A percentile compares a stretch with the other conserved stretches of the same genome.
These are phyloP conservation scores for Prosopis cineraria DNA, from an alignment of 306 rosid genomes.

Conservation along the genomic window DNA sequence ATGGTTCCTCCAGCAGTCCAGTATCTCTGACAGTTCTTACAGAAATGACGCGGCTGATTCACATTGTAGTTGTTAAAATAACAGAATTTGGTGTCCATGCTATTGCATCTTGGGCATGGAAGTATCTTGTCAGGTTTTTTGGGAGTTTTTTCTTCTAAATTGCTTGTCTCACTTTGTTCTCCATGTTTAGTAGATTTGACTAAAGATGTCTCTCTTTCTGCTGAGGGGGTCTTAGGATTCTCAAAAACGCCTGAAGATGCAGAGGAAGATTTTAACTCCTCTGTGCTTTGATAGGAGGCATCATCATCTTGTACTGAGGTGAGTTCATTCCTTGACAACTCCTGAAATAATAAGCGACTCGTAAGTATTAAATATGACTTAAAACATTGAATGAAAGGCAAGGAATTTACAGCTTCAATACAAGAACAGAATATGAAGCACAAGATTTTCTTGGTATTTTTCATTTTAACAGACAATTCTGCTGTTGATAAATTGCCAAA, in stretches of 20 bases:
- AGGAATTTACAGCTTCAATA: slow-evolving; percentile 6
- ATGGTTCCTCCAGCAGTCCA: slow-evolving; percentile 99
- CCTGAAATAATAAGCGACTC: slow-evolving; percentile 51
- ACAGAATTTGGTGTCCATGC: slow-evolving; percentile 95
- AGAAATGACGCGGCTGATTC: slow-evolving; percentile 95
- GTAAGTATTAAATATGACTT: slow-evolving; percentile 26
- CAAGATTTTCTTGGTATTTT: not conserved
- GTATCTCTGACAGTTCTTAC: slow-evolving; percentile 94
- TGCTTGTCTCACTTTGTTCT: slow-evolving; percentile 63
- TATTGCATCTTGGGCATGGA: slow-evolving; percentile 89
- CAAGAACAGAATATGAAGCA: not conserved
- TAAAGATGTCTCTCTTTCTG: slow-evolving; percentile 59
- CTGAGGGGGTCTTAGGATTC: slow-evolving; percentile 60
- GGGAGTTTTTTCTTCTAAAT: slow-evolving; percentile 56
- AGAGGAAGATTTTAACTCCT: slow-evolving; percentile 50
- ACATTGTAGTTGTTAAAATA: slow-evolving; percentile 94
- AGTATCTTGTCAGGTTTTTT: slow-evolving; percentile 87
- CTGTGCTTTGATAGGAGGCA: slow-evolving; percentile 43
- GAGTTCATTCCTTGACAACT: slow-evolving; percentile 49
- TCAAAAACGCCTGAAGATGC: slow-evolving; percentile 53
- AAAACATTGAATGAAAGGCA: slow-evolving; percentile 10
- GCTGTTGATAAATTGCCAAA: not conserved
- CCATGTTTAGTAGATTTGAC: slow-evolving; percentile 56
- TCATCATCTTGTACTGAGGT: slow-evolving; percentile 41
- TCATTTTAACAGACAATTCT: slow-evolving; percentile 2